These are phyloP conservation scores for Eutrema heterophyllum DNA, from an alignment of 345 rosid species.

Conservation along the genomic window DNA sequence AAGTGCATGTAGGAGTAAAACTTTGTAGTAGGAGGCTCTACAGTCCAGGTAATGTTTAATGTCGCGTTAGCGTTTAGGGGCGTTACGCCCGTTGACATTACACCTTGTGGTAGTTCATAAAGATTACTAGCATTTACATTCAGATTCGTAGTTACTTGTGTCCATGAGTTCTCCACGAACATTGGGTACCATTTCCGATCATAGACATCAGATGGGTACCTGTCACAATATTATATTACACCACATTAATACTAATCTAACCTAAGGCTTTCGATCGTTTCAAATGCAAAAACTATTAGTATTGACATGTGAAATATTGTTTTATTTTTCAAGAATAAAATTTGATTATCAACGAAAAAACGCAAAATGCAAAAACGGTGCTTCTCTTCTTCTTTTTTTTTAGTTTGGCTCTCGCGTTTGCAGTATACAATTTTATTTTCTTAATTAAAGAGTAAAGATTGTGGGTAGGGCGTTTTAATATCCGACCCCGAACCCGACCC, in stretches of 20 bases:
- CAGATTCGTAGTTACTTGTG: slow-evolving; percentile 10
- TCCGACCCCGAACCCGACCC: no score
- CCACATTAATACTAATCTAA: neutral
- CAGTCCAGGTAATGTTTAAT: slow-evolving; percentile 8
- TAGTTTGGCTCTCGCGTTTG: no score
- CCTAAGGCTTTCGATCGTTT: neutral
- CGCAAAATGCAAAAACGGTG: neutral
- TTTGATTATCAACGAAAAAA: no score
- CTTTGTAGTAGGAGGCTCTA: slow-evolving; percentile 5
- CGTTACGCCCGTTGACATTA: slow-evolving; percentile 1
- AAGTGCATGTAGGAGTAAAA: slow-evolving; percentile 38
- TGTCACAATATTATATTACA: slow-evolving; percentile 5
- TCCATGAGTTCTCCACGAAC: slow-evolving; percentile 16
- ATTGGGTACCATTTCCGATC: slow-evolving; percentile 23
- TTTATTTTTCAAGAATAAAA: neutral
- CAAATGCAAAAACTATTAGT: neutral
- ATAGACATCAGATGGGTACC: slow-evolving; percentile 21
- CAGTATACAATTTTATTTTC: no score
- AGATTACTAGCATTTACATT: neutral
- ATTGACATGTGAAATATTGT: neutral
- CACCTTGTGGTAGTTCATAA: slow-evolving; percentile 14
- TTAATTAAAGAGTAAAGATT: no score
- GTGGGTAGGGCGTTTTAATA: no score
- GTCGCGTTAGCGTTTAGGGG: neutral
- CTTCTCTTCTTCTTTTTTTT: no score